These are phyloP conservation scores for Corymbia citriodora DNA, from an alignment of 441 rosid species.

Conservation along the genomic window DNA sequence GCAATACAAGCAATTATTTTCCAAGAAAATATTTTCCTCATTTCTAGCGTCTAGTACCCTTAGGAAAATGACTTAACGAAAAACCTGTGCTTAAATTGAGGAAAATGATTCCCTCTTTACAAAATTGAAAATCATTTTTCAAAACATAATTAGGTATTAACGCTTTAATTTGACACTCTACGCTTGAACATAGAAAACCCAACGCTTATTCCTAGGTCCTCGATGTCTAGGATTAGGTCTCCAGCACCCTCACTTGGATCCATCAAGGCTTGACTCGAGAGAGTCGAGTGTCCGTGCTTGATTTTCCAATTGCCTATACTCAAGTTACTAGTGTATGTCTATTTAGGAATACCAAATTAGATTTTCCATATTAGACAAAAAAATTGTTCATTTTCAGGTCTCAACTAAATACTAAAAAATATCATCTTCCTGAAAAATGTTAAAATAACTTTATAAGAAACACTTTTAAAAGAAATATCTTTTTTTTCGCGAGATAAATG, in stretches of 20 bases:
- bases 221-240: not conserved
- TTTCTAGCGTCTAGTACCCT: not conserved
- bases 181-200: accelerated
- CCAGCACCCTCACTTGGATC: accelerated
- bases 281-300: accelerated
- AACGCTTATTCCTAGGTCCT: not conserved
- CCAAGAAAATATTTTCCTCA: not conserved
- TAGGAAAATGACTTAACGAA: no score
- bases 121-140: no score
- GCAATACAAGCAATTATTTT: not conserved
- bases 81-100: no score
- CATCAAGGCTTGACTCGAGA: not conserved
- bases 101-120: not conserved
- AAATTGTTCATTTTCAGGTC: no score
- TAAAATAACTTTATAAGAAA: no score
- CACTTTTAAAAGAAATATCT: accelerated
- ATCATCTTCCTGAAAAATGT: accelerated
- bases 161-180: no score
- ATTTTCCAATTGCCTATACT: no score
- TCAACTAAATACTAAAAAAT: accelerated
- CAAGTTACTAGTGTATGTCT: no score
- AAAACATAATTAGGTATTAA: no score
- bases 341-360: not conserved
- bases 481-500: accelerated
- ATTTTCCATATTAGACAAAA: accelerated